A percentile compares a stretch with the other conserved stretches of the same genome.
These are phyloP conservation scores for Dactylonectria macrodidyma DNA, from an alignment of 2,329 filamentous ascomycete genomes.

Conservation along the genomic window DNA sequence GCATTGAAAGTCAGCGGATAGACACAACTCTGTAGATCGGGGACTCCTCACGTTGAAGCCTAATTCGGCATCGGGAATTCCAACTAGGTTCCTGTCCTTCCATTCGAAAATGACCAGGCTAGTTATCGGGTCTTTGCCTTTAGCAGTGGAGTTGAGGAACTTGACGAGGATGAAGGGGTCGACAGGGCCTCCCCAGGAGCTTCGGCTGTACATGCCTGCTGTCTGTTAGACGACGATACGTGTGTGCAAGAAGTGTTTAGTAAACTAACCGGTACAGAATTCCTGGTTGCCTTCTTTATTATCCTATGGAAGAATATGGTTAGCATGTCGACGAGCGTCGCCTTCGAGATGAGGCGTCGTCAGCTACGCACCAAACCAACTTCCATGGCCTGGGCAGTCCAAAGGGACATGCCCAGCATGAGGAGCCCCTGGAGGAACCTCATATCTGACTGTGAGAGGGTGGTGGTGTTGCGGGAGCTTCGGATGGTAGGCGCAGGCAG, in stretches of 20 bases:
- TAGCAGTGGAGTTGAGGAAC: slow-evolving; percentile 74
- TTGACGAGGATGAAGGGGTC: slow-evolving; percentile 92
- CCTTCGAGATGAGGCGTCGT: slow-evolving; percentile 5
- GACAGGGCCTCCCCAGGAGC: slow-evolving; percentile 87
- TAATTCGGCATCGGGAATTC: slow-evolving; percentile 72
- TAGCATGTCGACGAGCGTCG: slow-evolving; percentile 35
- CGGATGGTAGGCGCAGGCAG: slow-evolving; percentile 13
- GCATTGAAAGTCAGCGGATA: slow-evolving; percentile 18
- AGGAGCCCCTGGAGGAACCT: slow-evolving; percentile 67
- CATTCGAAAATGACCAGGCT: slow-evolving; percentile 96
- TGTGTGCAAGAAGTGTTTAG: neutral
- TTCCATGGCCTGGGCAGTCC: slow-evolving; percentile 71
- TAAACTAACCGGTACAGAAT: slow-evolving; percentile 77
- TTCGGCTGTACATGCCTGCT: slow-evolving; percentile 91
- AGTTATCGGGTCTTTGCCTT: slow-evolving; percentile 78
- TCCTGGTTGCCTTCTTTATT: slow-evolving; percentile 83
- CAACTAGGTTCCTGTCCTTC: slow-evolving; percentile 86
- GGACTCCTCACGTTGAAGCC: slow-evolving; percentile 64
- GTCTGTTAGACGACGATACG: slow-evolving; percentile 27
- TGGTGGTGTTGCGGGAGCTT: slow-evolving; percentile 30
- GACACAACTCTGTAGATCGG: slow-evolving; percentile 7
- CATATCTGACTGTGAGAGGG: slow-evolving; percentile 59
- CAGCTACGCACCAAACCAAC: slow-evolving; percentile 66
- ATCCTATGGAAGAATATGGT: slow-evolving; percentile 66
- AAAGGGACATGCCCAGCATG: slow-evolving; percentile 67